Conservation (phyloP, 352 stramenopile genomes). For the Phytophthora palmivora region DNA sequence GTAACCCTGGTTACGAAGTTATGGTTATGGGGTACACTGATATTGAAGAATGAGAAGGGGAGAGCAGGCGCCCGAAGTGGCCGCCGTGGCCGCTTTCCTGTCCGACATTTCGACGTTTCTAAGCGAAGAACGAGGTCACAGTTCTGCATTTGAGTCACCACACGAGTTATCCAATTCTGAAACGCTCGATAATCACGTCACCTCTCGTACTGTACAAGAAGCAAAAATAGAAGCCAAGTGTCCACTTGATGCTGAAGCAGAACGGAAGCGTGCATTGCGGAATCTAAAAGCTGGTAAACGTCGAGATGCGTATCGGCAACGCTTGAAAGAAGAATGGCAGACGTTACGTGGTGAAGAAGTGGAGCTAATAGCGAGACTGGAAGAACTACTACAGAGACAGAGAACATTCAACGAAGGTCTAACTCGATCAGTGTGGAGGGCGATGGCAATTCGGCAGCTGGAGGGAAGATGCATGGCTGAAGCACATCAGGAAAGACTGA, state of each 20-base stretch:
- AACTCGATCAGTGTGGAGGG: slow-evolving; percentile 14
- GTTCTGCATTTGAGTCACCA: background rate
- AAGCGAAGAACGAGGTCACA: slow-evolving; percentile 14
- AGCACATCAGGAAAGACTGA: slow-evolving; percentile 21
- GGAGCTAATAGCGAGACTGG: slow-evolving; percentile 18
- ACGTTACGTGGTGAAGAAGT: slow-evolving; percentile 20
- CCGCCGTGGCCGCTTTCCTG: slow-evolving; percentile 30
- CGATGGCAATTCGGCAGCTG: slow-evolving; percentile 25
- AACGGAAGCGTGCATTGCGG: slow-evolving; percentile 17
- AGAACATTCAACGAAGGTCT: background rate
- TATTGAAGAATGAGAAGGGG: slow-evolving; percentile 8
- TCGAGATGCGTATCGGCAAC: slow-evolving; percentile 25
- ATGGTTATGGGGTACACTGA: too few species aligned
- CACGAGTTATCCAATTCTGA: slow-evolving; percentile 1
- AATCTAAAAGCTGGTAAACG: slow-evolving; percentile 29
- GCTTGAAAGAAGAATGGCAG: slow-evolving; percentile 25
- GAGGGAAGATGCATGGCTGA: slow-evolving; percentile 15
- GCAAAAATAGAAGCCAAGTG: background rate
- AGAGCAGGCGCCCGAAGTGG: slow-evolving; percentile 9
- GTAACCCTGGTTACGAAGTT: background rate
- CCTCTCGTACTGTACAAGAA: background rate
- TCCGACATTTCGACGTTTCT: slow-evolving; percentile 25
- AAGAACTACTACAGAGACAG: slow-evolving; percentile 10
- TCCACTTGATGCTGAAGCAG: slow-evolving; percentile 15
- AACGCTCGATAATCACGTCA: slow-evolving; percentile 5